These are phyloP conservation scores for Hygrophoropsis aurantiaca DNA, from an alignment of 768 basidiomycete species.

Conservation along the genomic window DNA sequence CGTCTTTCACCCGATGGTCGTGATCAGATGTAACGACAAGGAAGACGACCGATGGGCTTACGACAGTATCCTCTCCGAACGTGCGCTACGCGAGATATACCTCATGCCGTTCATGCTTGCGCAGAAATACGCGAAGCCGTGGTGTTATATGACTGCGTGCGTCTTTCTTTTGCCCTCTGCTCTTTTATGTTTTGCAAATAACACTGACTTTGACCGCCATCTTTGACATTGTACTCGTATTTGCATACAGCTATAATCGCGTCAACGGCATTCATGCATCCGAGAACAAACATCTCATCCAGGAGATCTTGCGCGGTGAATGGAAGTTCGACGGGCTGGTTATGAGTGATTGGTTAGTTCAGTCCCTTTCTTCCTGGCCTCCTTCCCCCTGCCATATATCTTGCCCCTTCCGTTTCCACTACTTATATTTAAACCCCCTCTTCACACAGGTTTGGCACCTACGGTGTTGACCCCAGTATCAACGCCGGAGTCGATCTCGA, in stretches of 20 bases:
- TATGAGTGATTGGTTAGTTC: conserved; percentile 80
- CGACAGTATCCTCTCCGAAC: conserved; percentile 47
- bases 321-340: conserved; percentile 74
- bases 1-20: neutral
- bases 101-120: conserved; percentile 63
- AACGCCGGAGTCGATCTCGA: conserved; percentile 83
- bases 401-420: neutral
- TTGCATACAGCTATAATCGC: conserved; percentile 56
- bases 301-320: conserved; percentile 64
- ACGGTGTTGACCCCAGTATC: conserved; percentile 59
- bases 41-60: conserved; percentile 73
- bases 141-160: conserved; percentile 62
- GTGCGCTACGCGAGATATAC: conserved; percentile 59
- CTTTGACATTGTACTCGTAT: too few species aligned
- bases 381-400: too few species aligned
- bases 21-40: conserved; percentile 74
- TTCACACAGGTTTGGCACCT: conserved; percentile 61
- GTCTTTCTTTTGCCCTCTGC: conserved; percentile 26
- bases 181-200: too few species aligned
- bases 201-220: neutral
- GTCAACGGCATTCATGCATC: conserved; percentile 75
- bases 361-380: too few species aligned
- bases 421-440: neutral
- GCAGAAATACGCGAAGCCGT: conserved; percentile 50
- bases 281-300: conserved; percentile 60